Conservation (phyloP, 1,284 basidiomycete species). For the Inonotus obliquus region DNA sequence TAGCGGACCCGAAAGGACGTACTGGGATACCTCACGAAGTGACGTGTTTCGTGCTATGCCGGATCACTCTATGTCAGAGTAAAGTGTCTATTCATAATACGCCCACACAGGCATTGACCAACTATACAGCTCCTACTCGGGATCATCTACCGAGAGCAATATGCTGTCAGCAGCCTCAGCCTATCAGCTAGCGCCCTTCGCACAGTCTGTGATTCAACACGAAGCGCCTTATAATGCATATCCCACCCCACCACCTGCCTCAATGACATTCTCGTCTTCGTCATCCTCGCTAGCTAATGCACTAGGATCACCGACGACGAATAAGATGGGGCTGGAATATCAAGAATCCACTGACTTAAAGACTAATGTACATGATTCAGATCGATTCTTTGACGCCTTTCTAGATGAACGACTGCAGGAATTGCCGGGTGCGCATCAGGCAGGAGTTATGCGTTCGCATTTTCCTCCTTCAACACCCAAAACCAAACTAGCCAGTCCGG, state of each 20-base stretch:
- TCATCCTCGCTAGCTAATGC: slow-evolving; percentile 71
- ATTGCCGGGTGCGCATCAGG: slow-evolving; percentile 9
- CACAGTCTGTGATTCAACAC: slow-evolving; percentile 59
- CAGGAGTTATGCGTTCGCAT: neutral
- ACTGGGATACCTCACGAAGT: slow-evolving; percentile 50
- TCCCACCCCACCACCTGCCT: slow-evolving; percentile 63
- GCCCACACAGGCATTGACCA: slow-evolving; percentile 19
- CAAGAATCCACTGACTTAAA: slow-evolving; percentile 9
- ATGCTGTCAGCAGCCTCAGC: slow-evolving; percentile 35
- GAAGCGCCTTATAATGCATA: slow-evolving; percentile 54
- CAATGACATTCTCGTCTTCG: slow-evolving; percentile 43
- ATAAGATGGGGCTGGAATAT: neutral
- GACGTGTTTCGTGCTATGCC: slow-evolving; percentile 36
- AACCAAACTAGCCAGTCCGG: slow-evolving; percentile 17
- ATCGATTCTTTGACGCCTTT: slow-evolving; percentile 58
- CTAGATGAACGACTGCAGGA: slow-evolving; percentile 43
- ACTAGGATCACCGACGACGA: slow-evolving; percentile 41
- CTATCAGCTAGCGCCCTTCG: slow-evolving; percentile 50
- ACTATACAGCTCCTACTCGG: slow-evolving; percentile 23
- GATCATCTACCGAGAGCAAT: slow-evolving; percentile 32
- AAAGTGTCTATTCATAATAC: neutral
- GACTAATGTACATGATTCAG: slow-evolving; percentile 53
- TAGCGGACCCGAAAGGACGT: slow-evolving; percentile 36
- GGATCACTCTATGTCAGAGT: slow-evolving; percentile 12
- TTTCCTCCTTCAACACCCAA: slow-evolving; percentile 8